These are phyloP conservation scores for Candida alai DNA, from an alignment of 805 yeast species.

Conservation along the genomic window DNA sequence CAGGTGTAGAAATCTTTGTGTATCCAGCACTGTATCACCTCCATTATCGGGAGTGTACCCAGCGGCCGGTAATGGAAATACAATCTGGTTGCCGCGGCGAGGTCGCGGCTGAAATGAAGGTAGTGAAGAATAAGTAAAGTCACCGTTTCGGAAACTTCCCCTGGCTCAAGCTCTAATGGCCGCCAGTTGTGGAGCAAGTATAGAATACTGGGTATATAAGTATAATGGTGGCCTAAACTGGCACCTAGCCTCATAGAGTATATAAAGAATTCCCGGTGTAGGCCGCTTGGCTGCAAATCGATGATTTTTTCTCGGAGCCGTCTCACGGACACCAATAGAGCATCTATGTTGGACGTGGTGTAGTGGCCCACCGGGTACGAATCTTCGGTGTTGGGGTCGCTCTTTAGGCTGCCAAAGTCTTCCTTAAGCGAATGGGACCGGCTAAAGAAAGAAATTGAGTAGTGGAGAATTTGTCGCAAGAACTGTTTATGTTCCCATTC, in stretches of 20 bases:
- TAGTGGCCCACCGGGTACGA: no score
- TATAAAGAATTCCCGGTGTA: constrained; percentile 42
- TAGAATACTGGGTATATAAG: constrained; percentile 50
- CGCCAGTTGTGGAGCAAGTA: constrained; percentile 29
- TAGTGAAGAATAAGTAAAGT: constrained; percentile 43
- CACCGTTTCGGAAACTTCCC: constrained; percentile 40
- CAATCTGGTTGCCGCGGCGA: constrained; percentile 26
- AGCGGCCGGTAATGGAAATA: constrained; percentile 23
- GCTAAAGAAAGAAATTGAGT: no score
- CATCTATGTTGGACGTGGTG: no score
- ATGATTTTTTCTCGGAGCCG: constrained; percentile 56
- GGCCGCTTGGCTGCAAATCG: constrained; percentile 29
- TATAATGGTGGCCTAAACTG: constrained; percentile 44
- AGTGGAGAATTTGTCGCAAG: no score
- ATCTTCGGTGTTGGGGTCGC: no score
- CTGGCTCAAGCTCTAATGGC: neutral
- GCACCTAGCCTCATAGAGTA: constrained; percentile 46
- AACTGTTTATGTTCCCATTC: no score
- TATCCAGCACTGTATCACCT: constrained; percentile 24
- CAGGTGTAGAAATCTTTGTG: constrained; percentile 26
- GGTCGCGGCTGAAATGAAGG: constrained; percentile 35
- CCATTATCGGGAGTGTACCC: constrained; percentile 10
- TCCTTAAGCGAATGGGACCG: no score
- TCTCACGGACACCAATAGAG: constrained; percentile 32
- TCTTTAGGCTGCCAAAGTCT: no score